Conservation (phyloP, 2,329 filamentous ascomycete species). For the Colletotrichum trifolii region DNA sequence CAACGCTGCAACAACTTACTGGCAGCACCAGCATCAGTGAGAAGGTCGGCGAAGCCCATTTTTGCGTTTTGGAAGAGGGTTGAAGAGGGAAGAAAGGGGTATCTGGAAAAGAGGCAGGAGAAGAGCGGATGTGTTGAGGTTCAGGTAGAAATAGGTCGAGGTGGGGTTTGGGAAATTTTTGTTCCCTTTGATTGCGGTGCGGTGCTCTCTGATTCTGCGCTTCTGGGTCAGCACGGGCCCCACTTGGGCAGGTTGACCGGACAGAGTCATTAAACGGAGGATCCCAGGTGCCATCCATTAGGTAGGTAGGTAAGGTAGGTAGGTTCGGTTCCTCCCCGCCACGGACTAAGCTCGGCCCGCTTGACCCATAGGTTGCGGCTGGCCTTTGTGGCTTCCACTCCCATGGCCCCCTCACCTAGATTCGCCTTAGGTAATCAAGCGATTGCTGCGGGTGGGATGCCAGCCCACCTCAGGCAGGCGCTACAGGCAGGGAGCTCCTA, state of each 20-base stretch:
- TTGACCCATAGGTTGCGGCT: constrained; percentile 1
- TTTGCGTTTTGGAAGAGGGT: constrained; percentile 45
- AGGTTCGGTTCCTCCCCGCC: constrained; percentile 7
- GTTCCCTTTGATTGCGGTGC: constrained; percentile 36
- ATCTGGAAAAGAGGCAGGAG: constrained; percentile 42
- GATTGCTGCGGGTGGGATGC: constrained; percentile 8
- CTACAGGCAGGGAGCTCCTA: constrained; percentile 35
- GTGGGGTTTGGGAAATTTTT: constrained; percentile 57
- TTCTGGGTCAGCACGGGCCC: constrained; percentile 33
- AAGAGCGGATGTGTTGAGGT: constrained; percentile 39
- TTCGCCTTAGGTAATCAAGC: not conserved
- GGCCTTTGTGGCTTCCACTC: too few relatives aligned
- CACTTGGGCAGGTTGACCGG: constrained; percentile 1
- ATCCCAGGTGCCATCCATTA: not conserved
- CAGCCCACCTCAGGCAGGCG: constrained; percentile 24
- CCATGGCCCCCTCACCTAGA: too few relatives aligned
- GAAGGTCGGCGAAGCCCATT: constrained; percentile 78
- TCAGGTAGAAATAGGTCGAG: constrained; percentile 41
- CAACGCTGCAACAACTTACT: constrained; percentile 50
- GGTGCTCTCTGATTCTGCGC: constrained; percentile 30
- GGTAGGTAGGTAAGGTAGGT: not conserved
- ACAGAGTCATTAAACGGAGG: too few relatives aligned
- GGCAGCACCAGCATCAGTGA: constrained; percentile 70
- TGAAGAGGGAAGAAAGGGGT: constrained; percentile 41
- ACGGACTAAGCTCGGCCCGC: constrained; percentile 40